Evolutionary conservation across 2,329 filamentous ascomycete species (phyloP).

Genomic region (Ophiosphaerella herpotricha): DNA sequence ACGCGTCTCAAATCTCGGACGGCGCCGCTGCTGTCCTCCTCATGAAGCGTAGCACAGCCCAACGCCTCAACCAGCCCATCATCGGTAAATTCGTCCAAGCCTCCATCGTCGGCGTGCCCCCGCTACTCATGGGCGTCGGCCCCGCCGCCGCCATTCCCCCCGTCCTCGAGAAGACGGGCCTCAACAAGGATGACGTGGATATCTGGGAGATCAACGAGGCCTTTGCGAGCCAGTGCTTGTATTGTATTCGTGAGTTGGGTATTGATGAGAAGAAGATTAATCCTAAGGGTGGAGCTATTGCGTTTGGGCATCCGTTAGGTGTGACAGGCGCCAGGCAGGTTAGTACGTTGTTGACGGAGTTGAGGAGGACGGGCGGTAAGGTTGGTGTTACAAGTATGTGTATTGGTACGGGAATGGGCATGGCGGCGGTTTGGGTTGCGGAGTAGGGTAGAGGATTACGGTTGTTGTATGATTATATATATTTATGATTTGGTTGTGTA

Average conservation of each 20-base stretch:
- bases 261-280: constrained; percentile 88
- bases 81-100: constrained; percentile 90
- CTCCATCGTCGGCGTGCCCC: constrained; percentile 84
- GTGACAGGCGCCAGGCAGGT: constrained; percentile 95
- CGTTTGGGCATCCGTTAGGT: constrained; percentile 92
- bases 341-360: constrained; percentile 86
- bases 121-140: constrained; percentile 93
- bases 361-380: constrained; percentile 81
- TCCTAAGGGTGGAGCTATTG: constrained; percentile 95
- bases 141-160: constrained; percentile 96
- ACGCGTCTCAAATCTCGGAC: constrained; percentile 91
- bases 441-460: constrained; percentile 61
- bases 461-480: too few relatives aligned
- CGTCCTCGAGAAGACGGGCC: constrained; percentile 83
- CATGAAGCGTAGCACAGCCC: constrained; percentile 91
- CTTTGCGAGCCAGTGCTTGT: constrained; percentile 92
- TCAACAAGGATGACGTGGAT: constrained; percentile 84
- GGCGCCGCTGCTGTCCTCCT: constrained; percentile 92
- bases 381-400: constrained; percentile 96
- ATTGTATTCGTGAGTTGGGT: constrained; percentile 87
- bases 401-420: constrained; percentile 92
- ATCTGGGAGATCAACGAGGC: constrained; percentile 99
- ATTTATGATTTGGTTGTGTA: too few relatives aligned
- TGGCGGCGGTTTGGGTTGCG: constrained; percentile 95
- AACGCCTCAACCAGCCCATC: constrained; percentile 84